Base-by-base conservation (phyloP, 164 flowering plant species). In the Sedum album region DNA sequence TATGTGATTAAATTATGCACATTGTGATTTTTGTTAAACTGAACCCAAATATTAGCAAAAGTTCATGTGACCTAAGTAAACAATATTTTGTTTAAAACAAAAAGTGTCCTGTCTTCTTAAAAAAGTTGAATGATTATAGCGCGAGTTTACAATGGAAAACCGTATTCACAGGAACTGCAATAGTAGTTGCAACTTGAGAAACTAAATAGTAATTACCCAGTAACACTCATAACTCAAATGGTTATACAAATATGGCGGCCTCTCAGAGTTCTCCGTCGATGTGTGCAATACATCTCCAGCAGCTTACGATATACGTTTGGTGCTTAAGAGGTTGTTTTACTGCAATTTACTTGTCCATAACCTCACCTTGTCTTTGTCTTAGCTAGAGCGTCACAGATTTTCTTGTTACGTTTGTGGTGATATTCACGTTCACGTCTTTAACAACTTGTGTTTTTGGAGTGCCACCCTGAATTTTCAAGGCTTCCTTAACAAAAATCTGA, bases 401-500 rank as follows among this genome's bases (percentile, higher is more conserved):
- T 93, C 69, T 76, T 81, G 68, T 84, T 89, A 48, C 90, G 76
- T 70, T 87, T 90, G 73, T 57, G 62, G n/a, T 49, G 15, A 5
- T 15, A 14, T 44, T 44, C 15, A 13, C 2, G 55, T 49, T n/a
- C 14, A 28, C n/a, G 1, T n/a, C 66, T 30, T 28, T 60, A 62
- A 48, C 74, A 71, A 66, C 66, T 74, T 30, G 75, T 80, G 5
- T 70, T 82, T 18, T 71, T 20, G 80, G 68, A 70, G 71, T 79
- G 76, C 80, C 86, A 31, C 76, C 81, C 71, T 82, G 82, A 49
- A 41, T 76, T 79, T 84, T 85, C 53, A 87, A 67, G 28, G 88
- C 85, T 18, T 83, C 90, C 72, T 81, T 83, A 63, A 88, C 91
- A 70, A 88, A 90, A 66, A 85, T 80, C 75, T 86, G 88, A 71